Evolutionary conservation across 305 asterid species (phyloP).

Genomic region (Striga hermonthica): DNA sequence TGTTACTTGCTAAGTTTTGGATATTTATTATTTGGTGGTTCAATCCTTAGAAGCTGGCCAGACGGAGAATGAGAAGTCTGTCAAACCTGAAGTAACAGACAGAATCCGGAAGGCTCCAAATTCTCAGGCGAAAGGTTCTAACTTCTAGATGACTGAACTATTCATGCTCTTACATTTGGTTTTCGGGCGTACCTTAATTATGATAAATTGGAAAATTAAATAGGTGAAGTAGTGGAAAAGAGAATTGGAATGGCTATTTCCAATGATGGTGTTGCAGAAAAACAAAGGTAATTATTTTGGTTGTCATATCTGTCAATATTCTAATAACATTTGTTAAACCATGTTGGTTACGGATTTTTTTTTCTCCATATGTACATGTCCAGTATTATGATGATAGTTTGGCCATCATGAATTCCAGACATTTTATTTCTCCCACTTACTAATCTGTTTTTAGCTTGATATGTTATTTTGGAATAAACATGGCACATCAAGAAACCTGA

Average conservation of each 20-base stretch:
- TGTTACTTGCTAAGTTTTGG: not conserved
- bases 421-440: conserved; percentile 10
- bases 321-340: conserved; percentile 21
- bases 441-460: conserved; percentile 7
- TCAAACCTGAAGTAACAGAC: conserved; percentile 32
- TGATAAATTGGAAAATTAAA: conserved; percentile 25
- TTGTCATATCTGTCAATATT: conserved; percentile 11
- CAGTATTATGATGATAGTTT: conserved; percentile 4
- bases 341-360: conserved; percentile 2
- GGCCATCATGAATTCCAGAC: not conserved
- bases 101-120: conserved; percentile 40
- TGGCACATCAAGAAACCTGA: not conserved
- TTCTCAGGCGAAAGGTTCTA: conserved; percentile 49
- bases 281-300: conserved; percentile 59
- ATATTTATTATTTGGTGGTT: conserved; percentile 28
- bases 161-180: conserved; percentile 21
- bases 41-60: conserved; percentile 40
- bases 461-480: not conserved
- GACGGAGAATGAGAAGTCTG: conserved; percentile 36
- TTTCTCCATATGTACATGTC: not conserved
- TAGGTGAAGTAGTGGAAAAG: conserved; percentile 39
- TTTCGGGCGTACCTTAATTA: conserved; percentile 19
- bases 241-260: conserved; percentile 35
- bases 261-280: conserved; percentile 49
- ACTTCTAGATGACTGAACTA: conserved; percentile 28